Evolutionary conservation across 768 basidiomycete genomes (phyloP).

Genomic region (Chalciporus piperatus): DNA sequence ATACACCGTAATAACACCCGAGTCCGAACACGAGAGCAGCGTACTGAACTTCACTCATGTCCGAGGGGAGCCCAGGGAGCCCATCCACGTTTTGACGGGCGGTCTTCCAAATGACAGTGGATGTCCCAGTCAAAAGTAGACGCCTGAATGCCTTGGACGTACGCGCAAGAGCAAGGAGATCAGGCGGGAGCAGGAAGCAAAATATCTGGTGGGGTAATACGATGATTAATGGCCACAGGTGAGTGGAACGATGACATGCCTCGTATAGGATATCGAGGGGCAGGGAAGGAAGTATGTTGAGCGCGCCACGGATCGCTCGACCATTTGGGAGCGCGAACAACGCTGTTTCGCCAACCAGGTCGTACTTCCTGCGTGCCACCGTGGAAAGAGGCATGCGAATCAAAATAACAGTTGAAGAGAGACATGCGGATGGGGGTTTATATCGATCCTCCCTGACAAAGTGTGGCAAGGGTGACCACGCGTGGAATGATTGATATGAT

Average conservation of each 20-base stretch:
- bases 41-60: slow-evolving; percentile 48
- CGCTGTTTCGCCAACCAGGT: background rate
- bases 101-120: slow-evolving; percentile 31
- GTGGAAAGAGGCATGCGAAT: slow-evolving; percentile 7
- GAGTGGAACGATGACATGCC: slow-evolving; percentile 6
- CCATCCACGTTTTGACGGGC: slow-evolving; percentile 36
- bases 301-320: slow-evolving; percentile 16
- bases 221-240: background rate
- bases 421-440: background rate
- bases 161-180: slow-evolving; percentile 45
- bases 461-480: background rate
- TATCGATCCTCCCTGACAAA: background rate
- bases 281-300: slow-evolving; percentile 35
- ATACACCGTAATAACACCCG: slow-evolving; percentile 40
- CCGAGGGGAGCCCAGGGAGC: slow-evolving; percentile 46
- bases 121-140: slow-evolving; percentile 35
- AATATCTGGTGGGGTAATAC: slow-evolving; percentile 36
- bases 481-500: background rate
- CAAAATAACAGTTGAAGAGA: background rate
- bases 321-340: background rate
- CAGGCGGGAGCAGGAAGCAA: slow-evolving; percentile 40
- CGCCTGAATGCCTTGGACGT: slow-evolving; percentile 39
- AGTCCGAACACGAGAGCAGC: slow-evolving; percentile 47
- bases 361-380: background rate
- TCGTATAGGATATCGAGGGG: slow-evolving; percentile 30